Base-by-base conservation (phyloP, 2,329 filamentous ascomycete species). In the Xylaria sp. region DNA sequence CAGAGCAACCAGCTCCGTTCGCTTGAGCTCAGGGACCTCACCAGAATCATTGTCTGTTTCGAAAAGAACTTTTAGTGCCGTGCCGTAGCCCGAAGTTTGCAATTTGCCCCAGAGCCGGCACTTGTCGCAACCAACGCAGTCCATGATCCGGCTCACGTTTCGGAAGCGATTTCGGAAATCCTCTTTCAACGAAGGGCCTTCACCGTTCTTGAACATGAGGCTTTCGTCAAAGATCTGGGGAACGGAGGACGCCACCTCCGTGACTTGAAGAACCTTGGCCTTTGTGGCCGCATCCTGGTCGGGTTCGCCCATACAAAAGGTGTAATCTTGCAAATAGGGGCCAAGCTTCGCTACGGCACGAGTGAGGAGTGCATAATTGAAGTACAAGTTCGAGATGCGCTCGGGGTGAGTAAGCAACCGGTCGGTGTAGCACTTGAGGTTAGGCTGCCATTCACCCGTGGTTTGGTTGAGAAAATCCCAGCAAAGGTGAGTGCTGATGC, bases 111-210 rank as follows among this genome's bases (percentile, higher is more conserved):
- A 99, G 2, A 99, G 87, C 8, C 95, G 89, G 79, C 95, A 99
- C 80, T 99, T 99, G 80, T 99, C 95, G 77, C 95, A 99, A 46
- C 95, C 95, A 19, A 98, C 94, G 70, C 95, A 99, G 77, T 99
- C 95, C 95, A 99, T 99, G 67, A 98, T 84, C 42, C 95, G 89
- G 76, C 92, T 96, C 64, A 99, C 92, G 75, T 99, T 99, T 74
- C 95, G 89, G 84, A 99, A 99, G 15, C 95, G 91, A 77, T 96
- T 95, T 71, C 92, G 90, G 83, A 99, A 99, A 74, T 99, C 95
- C 74, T 98, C 94, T 77, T 98, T 99, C 60, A 99, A 80, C 2
- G 87, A 92, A 2, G 91, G 85, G 1, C 87, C 87, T 74, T 89
- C 87, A 59, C 87, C 87, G 67, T 89, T 89, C 74, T 91, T 91